phyloP scores from a whole-genome alignment of 371 early-diverging fungal species.

The Syncephalastrum sp. region DNA sequence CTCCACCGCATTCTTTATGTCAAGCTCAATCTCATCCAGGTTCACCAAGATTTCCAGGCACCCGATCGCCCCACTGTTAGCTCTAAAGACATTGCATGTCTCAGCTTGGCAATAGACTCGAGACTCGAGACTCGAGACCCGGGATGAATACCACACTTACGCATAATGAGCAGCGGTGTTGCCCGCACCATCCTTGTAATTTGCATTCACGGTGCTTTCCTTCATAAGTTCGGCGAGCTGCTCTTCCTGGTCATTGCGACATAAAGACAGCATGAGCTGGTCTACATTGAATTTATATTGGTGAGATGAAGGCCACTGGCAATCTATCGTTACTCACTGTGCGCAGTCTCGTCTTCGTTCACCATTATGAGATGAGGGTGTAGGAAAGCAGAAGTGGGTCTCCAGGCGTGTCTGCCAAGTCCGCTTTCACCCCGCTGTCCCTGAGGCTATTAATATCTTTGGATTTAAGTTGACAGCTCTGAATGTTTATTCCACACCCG shows the following conservation, averaged over 20 bases:
- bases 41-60: conserved; percentile 59
- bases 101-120: background rate
- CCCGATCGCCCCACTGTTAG: conserved; percentile 53
- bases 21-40: conserved; percentile 53
- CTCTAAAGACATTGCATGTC: conserved; percentile 30
- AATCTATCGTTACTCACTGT: no score
- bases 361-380: no score
- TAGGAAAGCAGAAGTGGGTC: no score
- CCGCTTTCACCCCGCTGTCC: no score
- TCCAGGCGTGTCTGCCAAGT: no score
- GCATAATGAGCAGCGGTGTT: conserved; percentile 68
- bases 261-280: conserved; percentile 55
- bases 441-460: no score
- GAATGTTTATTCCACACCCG: no score
- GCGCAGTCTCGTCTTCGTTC: no score
- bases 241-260: conserved; percentile 57
- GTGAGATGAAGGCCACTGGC: no score
- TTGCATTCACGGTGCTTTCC: conserved; percentile 41
- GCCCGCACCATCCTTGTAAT: conserved; percentile 62
- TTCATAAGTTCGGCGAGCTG: conserved; percentile 39
- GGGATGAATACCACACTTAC: conserved; percentile 38
- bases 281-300: conserved; percentile 24
- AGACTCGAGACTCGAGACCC: background rate
- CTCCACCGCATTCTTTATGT: conserved; percentile 54
- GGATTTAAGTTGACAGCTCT: no score